These are phyloP conservation scores for Rhizoctonia solani DNA, from an alignment of 1,284 basidiomycete species.

Conservation along the genomic window DNA sequence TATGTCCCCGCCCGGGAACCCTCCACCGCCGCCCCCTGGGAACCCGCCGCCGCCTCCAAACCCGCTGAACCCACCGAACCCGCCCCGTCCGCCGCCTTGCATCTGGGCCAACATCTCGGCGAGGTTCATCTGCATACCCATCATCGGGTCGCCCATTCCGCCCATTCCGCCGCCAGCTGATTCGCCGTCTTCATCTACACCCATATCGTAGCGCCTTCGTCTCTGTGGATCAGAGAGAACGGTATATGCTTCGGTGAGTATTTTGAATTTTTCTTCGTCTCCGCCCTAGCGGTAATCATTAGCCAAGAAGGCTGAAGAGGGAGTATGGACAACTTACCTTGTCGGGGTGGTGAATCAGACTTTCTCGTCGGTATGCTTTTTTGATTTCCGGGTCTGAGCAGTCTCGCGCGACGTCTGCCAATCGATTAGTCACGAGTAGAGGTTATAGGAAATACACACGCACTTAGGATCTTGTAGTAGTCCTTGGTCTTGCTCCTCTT, in stretches of 20 bases:
- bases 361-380: constrained; percentile 77
- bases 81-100: constrained; percentile 51
- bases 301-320: background rate
- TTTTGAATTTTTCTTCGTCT: constrained; percentile 72
- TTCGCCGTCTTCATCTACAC: constrained; percentile 71
- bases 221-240: constrained; percentile 73
- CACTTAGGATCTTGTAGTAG: constrained; percentile 59
- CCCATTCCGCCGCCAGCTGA: constrained; percentile 45
- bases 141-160: constrained; percentile 54
- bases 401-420: constrained; percentile 55
- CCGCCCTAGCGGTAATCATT: constrained; percentile 50
- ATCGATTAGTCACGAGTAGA: constrained; percentile 42
- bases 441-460: constrained; percentile 47
- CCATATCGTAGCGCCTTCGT: constrained; percentile 66
- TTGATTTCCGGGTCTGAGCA: constrained; percentile 73
- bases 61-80: constrained; percentile 41
- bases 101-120: constrained; percentile 62
- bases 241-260: constrained; percentile 74
- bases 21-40: constrained; percentile 13
- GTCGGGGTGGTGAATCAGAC: constrained; percentile 81
- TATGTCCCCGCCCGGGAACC: background rate
- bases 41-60: constrained; percentile 36
- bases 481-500: constrained; percentile 86
- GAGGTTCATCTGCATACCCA: constrained; percentile 50
- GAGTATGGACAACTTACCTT: constrained; percentile 60